Evolutionary conservation across 1,139 yeast species (phyloP).

Genomic region (Yamadazyma buinensis): DNA sequence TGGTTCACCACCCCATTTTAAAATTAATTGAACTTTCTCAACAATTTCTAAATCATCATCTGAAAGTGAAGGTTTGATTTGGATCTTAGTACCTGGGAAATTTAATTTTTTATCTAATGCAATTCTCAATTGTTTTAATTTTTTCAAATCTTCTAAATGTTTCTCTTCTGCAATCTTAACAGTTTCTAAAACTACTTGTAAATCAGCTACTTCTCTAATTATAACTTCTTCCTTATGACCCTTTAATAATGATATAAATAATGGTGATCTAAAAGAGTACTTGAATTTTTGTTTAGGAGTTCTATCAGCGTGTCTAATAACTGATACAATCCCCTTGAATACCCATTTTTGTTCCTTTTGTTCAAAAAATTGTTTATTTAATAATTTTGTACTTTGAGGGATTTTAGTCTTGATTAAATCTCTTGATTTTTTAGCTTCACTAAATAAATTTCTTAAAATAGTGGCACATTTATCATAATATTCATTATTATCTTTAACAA

Average conservation of each 20-base stretch:
- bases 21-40: constrained; percentile 90
- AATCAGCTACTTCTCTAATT: constrained; percentile 82
- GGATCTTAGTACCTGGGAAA: constrained; percentile 96
- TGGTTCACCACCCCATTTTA: constrained; percentile 99
- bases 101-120: constrained; percentile 87
- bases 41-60: constrained; percentile 60
- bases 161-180: constrained; percentile 78
- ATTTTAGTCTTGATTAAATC: constrained; percentile 38
- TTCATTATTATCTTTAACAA: constrained; percentile 86
- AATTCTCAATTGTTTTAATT: constrained; percentile 68
- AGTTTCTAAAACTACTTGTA: constrained; percentile 81
- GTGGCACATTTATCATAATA: constrained; percentile 84
- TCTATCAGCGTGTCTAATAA: constrained; percentile 95
- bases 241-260: constrained; percentile 81
- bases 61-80: constrained; percentile 82
- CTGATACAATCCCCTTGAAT: constrained; percentile 87
- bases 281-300: constrained; percentile 99
- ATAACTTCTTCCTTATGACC: constrained; percentile 97
- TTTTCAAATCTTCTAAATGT: constrained; percentile 73
- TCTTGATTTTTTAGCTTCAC: constrained; percentile 49
- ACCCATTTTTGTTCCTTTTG: constrained; percentile 96
- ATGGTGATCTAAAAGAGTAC: constrained; percentile 84
- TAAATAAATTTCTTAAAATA: constrained; percentile 71
- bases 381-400: constrained; percentile 34
- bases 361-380: constrained; percentile 48